These are phyloP conservation scores for Sarocladiaceae sp. DNA, from an alignment of 2,329 filamentous ascomycete genomes.

Conservation along the genomic window DNA sequence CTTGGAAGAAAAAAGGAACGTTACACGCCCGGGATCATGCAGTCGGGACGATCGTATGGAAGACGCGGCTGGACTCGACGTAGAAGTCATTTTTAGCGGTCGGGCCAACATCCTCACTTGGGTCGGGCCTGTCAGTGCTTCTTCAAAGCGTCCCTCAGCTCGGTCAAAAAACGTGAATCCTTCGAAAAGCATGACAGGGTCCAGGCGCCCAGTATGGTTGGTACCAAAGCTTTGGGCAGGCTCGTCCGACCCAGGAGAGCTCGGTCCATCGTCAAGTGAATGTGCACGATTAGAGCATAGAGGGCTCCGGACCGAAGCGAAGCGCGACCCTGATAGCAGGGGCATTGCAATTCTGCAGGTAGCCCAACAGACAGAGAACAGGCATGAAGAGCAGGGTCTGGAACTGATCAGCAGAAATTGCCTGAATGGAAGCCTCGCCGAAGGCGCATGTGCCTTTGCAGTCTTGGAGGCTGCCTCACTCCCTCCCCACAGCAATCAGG, in stretches of 20 bases:
- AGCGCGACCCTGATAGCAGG: too few relatives aligned
- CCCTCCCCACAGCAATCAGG: background rate
- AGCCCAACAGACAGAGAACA: too few relatives aligned
- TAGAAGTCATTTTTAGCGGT: too few relatives aligned
- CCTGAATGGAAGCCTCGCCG: background rate
- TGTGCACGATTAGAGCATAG: too few relatives aligned
- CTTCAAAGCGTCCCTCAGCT: background rate
- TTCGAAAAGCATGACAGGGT: background rate
- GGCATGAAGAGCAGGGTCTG: too few relatives aligned
- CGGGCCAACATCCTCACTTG: too few relatives aligned
- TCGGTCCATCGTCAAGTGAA: too few relatives aligned
- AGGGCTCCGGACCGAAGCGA: too few relatives aligned
- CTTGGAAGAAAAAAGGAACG: background rate
- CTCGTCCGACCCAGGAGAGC: too few relatives aligned
- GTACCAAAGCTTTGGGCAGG: too few relatives aligned
- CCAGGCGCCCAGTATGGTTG: too few relatives aligned
- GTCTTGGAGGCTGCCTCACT: background rate
- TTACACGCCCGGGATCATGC: background rate
- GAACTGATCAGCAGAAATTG: background rate
- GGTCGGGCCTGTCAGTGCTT: slow-evolving; percentile 7
- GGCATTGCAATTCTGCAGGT: too few relatives aligned
- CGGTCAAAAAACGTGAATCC: background rate
- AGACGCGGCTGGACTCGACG: background rate
- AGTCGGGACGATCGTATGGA: background rate
- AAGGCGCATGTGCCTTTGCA: background rate